Evolutionary conservation across 1,139 yeast species (phyloP).

Genomic region (Citeromyces siamensis): DNA sequence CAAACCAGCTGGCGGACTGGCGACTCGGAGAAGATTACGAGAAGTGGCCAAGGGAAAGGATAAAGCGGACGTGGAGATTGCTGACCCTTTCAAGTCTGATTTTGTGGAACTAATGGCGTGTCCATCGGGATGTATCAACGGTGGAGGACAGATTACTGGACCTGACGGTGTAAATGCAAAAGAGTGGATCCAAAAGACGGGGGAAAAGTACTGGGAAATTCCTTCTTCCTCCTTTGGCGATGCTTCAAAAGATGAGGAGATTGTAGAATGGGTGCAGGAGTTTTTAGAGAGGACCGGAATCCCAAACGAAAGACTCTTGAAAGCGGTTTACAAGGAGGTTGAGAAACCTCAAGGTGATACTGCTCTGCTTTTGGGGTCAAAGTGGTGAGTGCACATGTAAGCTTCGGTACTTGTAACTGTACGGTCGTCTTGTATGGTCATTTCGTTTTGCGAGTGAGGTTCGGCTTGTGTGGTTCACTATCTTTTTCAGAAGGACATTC

Average conservation of each 20-base stretch:
- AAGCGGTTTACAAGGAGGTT: conserved; percentile 36
- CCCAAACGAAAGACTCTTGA: conserved; percentile 24
- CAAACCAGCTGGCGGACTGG: conserved; percentile 15
- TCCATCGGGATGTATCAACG: conserved; percentile 95
- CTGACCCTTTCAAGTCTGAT: conserved; percentile 61
- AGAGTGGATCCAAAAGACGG: conserved; percentile 28
- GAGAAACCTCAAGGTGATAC: conserved; percentile 39
- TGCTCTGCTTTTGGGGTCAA: conserved; percentile 19
- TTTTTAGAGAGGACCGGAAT: conserved; percentile 23
- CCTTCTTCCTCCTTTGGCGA: conserved; percentile 10
- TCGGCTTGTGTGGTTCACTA: no score
- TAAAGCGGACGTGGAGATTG: conserved; percentile 13
- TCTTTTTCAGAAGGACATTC: no score
- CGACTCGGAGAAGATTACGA: conserved; percentile 20
- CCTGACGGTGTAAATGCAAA: conserved; percentile 26
- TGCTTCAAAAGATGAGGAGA: conserved; percentile 6
- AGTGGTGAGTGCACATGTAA: conserved; percentile 21
- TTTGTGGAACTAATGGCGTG: conserved; percentile 97
- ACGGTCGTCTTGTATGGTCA: no score
- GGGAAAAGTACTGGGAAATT: conserved; percentile 13
- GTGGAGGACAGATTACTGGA: conserved; percentile 80
- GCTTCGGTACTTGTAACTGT: no score
- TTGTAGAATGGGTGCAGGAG: conserved; percentile 19
- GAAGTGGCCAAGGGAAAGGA: conserved; percentile 9
- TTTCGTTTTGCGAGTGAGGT: no score